Percentiles rank a stretch among this genome's conserved stretches.
These are phyloP conservation scores for Lentinula sp. DNA, from an alignment of 768 basidiomycete genomes.

Conservation along the genomic window DNA sequence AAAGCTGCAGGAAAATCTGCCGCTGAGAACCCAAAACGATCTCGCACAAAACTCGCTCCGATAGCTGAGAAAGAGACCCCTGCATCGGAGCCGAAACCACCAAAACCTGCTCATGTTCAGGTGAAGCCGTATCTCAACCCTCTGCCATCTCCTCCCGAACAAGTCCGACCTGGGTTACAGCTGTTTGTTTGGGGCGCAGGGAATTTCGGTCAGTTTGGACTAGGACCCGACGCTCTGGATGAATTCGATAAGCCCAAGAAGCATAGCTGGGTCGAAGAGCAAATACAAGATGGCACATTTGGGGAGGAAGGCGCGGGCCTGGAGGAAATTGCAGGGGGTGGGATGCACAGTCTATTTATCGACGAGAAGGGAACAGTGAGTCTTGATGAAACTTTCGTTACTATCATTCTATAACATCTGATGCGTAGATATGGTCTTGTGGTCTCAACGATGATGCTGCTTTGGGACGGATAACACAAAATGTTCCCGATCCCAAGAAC, in stretches of 20 bases:
- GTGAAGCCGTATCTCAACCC: slow-evolving; percentile 58
- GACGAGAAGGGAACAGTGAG: slow-evolving; percentile 88
- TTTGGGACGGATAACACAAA: slow-evolving; percentile 59
- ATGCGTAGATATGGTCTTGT: slow-evolving; percentile 69
- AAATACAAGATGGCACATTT: slow-evolving; percentile 65
- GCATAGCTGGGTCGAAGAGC: slow-evolving; percentile 71
- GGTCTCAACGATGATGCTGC: slow-evolving; percentile 88
- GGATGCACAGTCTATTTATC: slow-evolving; percentile 83
- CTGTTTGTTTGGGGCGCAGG: slow-evolving; percentile 89
- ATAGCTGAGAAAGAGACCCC: slow-evolving; percentile 9
- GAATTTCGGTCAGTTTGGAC: slow-evolving; percentile 93
- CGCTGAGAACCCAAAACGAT: slow-evolving; percentile 16
- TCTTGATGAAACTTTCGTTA: slow-evolving; percentile 12
- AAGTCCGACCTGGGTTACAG: slow-evolving; percentile 58
- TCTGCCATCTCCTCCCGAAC: slow-evolving; percentile 52
- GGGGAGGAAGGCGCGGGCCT: slow-evolving; percentile 74
- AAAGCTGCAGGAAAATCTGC: slow-evolving; percentile 10
- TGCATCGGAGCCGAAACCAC: slow-evolving; percentile 21
- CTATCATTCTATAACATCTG: neutral
- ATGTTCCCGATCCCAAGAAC: slow-evolving; percentile 55
- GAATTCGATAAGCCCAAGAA: slow-evolving; percentile 75
- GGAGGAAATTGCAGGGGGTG: slow-evolving; percentile 76
- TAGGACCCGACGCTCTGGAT: slow-evolving; percentile 68
- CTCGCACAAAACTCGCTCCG: slow-evolving; percentile 10
- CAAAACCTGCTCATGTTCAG: slow-evolving; percentile 30